Percentiles rank a stretch among this genome's conserved stretches.
phyloP scores from a whole-genome alignment of 768 basidiomycete species.

The Lactifluus hygrophoroides region DNA sequence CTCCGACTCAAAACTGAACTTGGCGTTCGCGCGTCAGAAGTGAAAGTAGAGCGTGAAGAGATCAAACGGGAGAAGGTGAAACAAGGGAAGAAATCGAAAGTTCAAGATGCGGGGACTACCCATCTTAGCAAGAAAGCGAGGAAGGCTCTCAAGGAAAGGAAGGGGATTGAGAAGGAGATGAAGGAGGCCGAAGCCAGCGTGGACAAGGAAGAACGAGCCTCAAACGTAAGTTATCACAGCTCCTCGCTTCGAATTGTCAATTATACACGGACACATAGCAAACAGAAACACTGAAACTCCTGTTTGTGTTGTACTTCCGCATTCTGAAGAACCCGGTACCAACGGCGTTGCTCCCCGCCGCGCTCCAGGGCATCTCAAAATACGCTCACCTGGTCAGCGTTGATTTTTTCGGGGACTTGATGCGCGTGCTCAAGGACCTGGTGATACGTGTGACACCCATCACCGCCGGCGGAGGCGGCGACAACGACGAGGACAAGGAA shows the following conservation, averaged over 20 bases:
- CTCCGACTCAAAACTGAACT: conserved; percentile 85
- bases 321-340: conserved; percentile 81
- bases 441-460: conserved; percentile 44
- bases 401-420: conserved; percentile 95
- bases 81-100: conserved; percentile 33
- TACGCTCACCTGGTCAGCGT: conserved; percentile 96
- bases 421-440: conserved; percentile 75
- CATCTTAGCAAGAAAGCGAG: conserved; percentile 90
- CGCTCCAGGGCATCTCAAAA: conserved; percentile 84
- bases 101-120: conserved; percentile 39
- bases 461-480: conserved; percentile 23
- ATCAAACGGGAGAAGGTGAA: conserved; percentile 24
- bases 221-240: conserved; percentile 48
- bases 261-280: conserved; percentile 45
- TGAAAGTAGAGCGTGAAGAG: conserved; percentile 49
- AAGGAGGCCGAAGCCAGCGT: conserved; percentile 91
- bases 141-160: conserved; percentile 78
- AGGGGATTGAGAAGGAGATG: conserved; percentile 87
- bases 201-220: conserved; percentile 81
- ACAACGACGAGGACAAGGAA: conserved; percentile 16
- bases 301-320: conserved; percentile 95
- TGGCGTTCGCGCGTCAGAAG: conserved; percentile 66
- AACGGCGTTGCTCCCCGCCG: conserved; percentile 74
- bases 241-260: background rate
- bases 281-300: conserved; percentile 94